phyloP scores from a whole-genome alignment of 768 basidiomycete species.

The Suillus discolor region DNA sequence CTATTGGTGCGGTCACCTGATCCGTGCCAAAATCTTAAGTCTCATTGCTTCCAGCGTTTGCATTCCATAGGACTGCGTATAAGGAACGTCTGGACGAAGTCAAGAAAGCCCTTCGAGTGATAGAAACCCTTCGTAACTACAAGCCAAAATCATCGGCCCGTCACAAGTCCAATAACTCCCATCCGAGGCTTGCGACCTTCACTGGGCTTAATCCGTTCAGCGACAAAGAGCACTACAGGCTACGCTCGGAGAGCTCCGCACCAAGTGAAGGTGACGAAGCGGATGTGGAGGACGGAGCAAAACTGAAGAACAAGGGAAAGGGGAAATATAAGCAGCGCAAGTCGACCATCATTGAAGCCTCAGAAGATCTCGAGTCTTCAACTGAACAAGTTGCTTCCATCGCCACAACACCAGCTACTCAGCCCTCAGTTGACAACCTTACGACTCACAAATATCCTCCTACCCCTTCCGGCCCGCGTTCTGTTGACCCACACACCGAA shows the following conservation, averaged over 20 bases:
- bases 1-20: slow-evolving; percentile 43
- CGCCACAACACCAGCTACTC: slow-evolving; percentile 1
- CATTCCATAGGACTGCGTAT: slow-evolving; percentile 79
- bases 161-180: slow-evolving; percentile 37
- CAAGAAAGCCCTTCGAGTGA: slow-evolving; percentile 50
- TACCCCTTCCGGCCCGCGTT: slow-evolving; percentile 18
- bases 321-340: slow-evolving; percentile 26
- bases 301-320: slow-evolving; percentile 31
- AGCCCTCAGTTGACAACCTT: slow-evolving; percentile 10
- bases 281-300: slow-evolving; percentile 25
- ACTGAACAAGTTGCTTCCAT: not conserved
- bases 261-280: slow-evolving; percentile 34
- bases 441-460: slow-evolving; percentile 45
- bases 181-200: slow-evolving; percentile 42
- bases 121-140: slow-evolving; percentile 70
- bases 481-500: slow-evolving; percentile 29
- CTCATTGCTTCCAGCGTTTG: slow-evolving; percentile 49
- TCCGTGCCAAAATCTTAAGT: not conserved
- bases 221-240: slow-evolving; percentile 50
- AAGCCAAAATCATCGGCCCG: slow-evolving; percentile 44
- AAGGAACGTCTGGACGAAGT: slow-evolving; percentile 69
- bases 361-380: slow-evolving; percentile 16
- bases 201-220: slow-evolving; percentile 36
- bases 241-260: slow-evolving; percentile 25
- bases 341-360: slow-evolving; percentile 5